These are phyloP conservation scores for Aspergillus campestris DNA, from an alignment of 495 filamentous ascomycete species.

Conservation along the genomic window DNA sequence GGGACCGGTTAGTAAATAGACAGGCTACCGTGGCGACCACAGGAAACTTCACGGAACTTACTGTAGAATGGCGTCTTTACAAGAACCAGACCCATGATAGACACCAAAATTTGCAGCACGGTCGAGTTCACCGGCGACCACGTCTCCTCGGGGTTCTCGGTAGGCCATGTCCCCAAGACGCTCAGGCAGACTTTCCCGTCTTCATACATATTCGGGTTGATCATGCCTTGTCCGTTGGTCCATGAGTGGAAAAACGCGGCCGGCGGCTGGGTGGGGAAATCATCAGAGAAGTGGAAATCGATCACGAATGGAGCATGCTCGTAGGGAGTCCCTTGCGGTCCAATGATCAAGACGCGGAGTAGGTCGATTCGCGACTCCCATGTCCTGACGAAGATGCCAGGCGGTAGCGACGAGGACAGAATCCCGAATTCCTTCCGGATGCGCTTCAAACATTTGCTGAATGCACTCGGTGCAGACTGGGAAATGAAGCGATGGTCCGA, in stretches of 20 bases:
- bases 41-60: conserved; percentile 21
- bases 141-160: conserved; percentile 39
- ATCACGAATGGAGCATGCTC: conserved; percentile 54
- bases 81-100: conserved; percentile 51
- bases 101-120: conserved; percentile 52
- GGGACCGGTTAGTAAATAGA: conserved; percentile 1
- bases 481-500: conserved; percentile 39
- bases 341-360: conserved; percentile 49
- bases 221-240: conserved; percentile 39
- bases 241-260: conserved; percentile 49
- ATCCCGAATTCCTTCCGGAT: conserved; percentile 51
- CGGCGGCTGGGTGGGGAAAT: conserved; percentile 43
- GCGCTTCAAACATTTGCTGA: conserved; percentile 30
- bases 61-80: conserved; percentile 55
- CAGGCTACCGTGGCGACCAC: not conserved
- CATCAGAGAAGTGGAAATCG: conserved; percentile 40
- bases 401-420: conserved; percentile 43
- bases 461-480: conserved; percentile 2
- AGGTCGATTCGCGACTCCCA: conserved; percentile 53
- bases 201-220: conserved; percentile 59
- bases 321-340: conserved; percentile 52
- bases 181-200: conserved; percentile 54
- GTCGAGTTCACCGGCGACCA: conserved; percentile 46
- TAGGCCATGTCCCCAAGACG: conserved; percentile 53
- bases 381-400: conserved; percentile 48